A percentile compares a stretch with the other conserved stretches of the same genome.
Evolutionary conservation across 2,329 filamentous ascomycete genomes (phyloP).

Genomic region (Volutella citrinella): DNA sequence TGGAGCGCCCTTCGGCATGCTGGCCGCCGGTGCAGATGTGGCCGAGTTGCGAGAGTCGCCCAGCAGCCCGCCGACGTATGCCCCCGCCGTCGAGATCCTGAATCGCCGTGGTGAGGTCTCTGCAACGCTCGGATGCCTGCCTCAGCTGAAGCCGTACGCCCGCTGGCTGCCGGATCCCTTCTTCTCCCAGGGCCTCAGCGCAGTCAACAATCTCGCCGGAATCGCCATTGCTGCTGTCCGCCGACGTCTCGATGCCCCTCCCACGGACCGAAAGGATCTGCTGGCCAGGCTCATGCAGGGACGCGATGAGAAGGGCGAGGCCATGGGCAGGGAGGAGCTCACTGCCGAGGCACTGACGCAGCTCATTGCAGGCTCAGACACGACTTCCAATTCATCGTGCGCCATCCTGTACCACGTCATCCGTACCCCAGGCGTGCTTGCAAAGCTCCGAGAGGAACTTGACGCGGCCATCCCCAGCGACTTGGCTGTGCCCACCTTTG

Average conservation of each 20-base stretch:
- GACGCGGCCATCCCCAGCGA: constrained; percentile 64
- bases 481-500: constrained; percentile 65
- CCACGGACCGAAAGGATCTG: constrained; percentile 70
- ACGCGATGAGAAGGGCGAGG: constrained; percentile 73
- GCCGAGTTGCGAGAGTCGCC: constrained; percentile 68
- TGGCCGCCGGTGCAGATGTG: constrained; percentile 70
- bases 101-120: constrained; percentile 87
- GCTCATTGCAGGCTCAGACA: constrained; percentile 77
- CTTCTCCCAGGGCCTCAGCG: constrained; percentile 70
- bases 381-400: constrained; percentile 77
- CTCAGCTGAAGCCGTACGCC: constrained; percentile 74
- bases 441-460: constrained; percentile 72
- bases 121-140: constrained; percentile 72
- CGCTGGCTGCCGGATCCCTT: constrained; percentile 79
- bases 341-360: constrained; percentile 89
- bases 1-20: constrained; percentile 61
- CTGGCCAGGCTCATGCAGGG: constrained; percentile 83
- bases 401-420: constrained; percentile 77
- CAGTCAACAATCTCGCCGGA: constrained; percentile 77
- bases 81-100: constrained; percentile 80
- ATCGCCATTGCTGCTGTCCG: constrained; percentile 84
- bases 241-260: constrained; percentile 66
- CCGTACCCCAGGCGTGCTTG: constrained; percentile 65
- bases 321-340: constrained; percentile 73
- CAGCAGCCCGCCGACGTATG: constrained; percentile 61